Conservation (phyloP, 106 monocot genomes). For the Dactylorhiza incarnata region DNA sequence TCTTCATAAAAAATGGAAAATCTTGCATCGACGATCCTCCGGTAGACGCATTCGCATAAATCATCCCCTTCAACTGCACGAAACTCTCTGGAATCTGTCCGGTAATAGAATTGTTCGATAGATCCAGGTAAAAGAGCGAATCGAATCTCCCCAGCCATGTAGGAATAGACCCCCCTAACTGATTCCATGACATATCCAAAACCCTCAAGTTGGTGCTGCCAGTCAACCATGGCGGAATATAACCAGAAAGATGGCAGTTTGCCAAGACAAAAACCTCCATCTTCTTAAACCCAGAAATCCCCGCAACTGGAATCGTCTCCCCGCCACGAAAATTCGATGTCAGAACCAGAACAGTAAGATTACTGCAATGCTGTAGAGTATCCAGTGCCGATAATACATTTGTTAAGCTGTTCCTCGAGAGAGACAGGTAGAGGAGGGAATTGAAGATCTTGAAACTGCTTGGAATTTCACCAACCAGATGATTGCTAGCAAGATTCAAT, state of each 20-base stretch:
- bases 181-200: slow-evolving; percentile 57
- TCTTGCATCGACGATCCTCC: background rate
- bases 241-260: slow-evolving; percentile 41
- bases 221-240: slow-evolving; percentile 34
- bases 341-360: slow-evolving; percentile 40
- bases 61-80: slow-evolving; percentile 18
- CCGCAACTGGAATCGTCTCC: slow-evolving; percentile 24
- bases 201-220: slow-evolving; percentile 23
- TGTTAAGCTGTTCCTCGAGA: slow-evolving; percentile 40
- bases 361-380: slow-evolving; percentile 38
- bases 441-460: slow-evolving; percentile 35
- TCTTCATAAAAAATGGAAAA: slow-evolving; percentile 26
- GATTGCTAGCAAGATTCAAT: slow-evolving; percentile 46
- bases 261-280: slow-evolving; percentile 40
- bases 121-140: slow-evolving; percentile 44
- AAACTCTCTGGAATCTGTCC: slow-evolving; percentile 41
- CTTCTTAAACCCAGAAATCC: slow-evolving; percentile 35
- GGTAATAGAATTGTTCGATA: slow-evolving; percentile 47
- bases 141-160: slow-evolving; percentile 33
- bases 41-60: slow-evolving; percentile 7
- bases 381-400: slow-evolving; percentile 38
- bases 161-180: slow-evolving; percentile 35
- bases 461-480: slow-evolving; percentile 40
- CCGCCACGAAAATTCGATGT: slow-evolving; percentile 40
- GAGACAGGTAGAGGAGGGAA: slow-evolving; percentile 32